Evolutionary conservation across 2,329 filamentous ascomycete species (phyloP), one percentile per base, ranked within the genome.

Genomic region (Alternaria sp.): DNA sequence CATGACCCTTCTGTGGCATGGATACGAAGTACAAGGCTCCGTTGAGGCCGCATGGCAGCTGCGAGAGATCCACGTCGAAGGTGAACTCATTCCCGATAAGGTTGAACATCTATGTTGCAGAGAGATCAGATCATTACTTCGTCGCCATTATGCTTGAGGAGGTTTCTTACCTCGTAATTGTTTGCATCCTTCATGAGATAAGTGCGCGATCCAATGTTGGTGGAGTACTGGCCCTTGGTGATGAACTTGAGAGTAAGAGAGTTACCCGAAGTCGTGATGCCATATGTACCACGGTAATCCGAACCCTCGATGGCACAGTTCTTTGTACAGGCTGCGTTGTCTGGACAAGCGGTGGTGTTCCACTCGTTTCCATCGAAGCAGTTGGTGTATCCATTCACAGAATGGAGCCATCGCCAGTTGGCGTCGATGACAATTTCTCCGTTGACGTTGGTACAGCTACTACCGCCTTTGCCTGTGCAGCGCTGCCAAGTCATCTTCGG

Each of bases 21-120:
- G 83, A 79, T 5, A 84, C 80, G 46, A 90, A 72, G 59, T 73
- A 74, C 22, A 72, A 39, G 18, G 72, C 73, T 46, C 89, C 89
- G 73, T 92, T 91, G 54, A 91, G 79, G 52, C 89, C 89, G 69
- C 89, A 92, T 51, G 85, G 84, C 18, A 90, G 78, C 61, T 84
- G 82, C 20, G 87, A 89, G 24, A 90, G 62, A 53, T 78, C 75
- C 1, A 78, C 74, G 57, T 78, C 75, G 52, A 78, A 78, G 14
- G 66, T 70, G 59, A 78, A 78, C 56, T 78, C 75, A 32, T 78
- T 74, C 28, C 71, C 70, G 38, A 75, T 67, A 8, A 78, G 63
- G 43, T 76, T 74, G 66, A 76, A 78, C 63, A 74, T 72, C 58
- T 78, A 24, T n/a, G 4, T 3, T 0, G 36, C 12, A 4, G 12